Evolutionary conservation across 805 yeast genomes (phyloP).

Genomic region (Suhomyces sp.): DNA sequence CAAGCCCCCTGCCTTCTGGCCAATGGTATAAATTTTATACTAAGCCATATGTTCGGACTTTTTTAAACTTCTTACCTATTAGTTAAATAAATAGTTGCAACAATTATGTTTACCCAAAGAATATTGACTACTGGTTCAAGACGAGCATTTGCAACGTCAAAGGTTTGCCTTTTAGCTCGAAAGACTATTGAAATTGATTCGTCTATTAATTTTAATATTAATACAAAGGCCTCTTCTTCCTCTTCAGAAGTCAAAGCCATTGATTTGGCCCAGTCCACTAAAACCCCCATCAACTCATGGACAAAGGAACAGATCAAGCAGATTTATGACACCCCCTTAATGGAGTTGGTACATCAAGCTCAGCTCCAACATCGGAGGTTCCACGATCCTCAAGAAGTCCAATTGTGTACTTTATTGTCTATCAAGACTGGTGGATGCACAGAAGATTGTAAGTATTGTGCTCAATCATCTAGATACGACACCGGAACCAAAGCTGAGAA

Average conservation of each 20-base stretch:
- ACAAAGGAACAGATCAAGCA: slow-evolving; percentile 56
- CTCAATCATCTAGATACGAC: slow-evolving; percentile 67
- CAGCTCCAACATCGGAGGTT: slow-evolving; percentile 64
- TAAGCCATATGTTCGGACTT: not conserved
- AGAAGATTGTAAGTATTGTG: slow-evolving; percentile 80
- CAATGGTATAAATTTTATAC: not conserved
- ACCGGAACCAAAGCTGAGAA: slow-evolving; percentile 75
- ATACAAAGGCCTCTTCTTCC: slow-evolving; percentile 1
- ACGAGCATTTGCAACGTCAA: not conserved
- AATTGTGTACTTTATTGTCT: slow-evolving; percentile 70
- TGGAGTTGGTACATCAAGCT: slow-evolving; percentile 58
- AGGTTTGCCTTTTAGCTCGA: slow-evolving; percentile 1
- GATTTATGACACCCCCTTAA: slow-evolving; percentile 64
- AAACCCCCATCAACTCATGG: slow-evolving; percentile 46
- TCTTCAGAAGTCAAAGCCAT: not conserved
- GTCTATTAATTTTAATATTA: slow-evolving; percentile 10
- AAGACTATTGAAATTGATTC: slow-evolving; percentile 6
- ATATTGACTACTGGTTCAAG: slow-evolving; percentile 1
- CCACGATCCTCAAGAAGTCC: slow-evolving; percentile 70
- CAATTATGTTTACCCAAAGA: slow-evolving; percentile 1
- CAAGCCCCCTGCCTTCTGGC: not conserved
- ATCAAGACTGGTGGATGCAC: slow-evolving; percentile 82
- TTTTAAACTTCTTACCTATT: not conserved
- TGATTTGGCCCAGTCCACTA: slow-evolving; percentile 11
- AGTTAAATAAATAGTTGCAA: too few species aligned